Conservation (phyloP, 2,329 filamentous ascomycete species). For the Fusarium citri region DNA sequence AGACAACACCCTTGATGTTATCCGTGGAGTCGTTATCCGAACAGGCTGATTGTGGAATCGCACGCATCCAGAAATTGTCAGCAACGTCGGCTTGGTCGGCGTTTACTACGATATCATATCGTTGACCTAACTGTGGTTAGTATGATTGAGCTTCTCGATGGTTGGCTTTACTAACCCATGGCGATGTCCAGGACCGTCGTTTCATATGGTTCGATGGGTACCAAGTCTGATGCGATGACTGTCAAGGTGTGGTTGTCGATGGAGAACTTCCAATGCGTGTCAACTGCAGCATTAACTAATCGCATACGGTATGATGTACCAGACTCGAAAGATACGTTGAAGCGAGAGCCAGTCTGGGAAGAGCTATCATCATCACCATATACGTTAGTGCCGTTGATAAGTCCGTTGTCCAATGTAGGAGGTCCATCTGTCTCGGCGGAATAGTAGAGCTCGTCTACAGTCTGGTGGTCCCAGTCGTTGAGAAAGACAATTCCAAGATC, state of each 20-base stretch:
- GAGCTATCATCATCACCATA: conserved; percentile 46
- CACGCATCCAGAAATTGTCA: conserved; percentile 62
- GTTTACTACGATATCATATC: conserved; percentile 60
- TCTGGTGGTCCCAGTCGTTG: conserved; percentile 67
- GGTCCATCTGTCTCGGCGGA: conserved; percentile 43
- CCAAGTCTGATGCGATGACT: conserved; percentile 69
- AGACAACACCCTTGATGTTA: conserved; percentile 63
- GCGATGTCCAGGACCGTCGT: conserved; percentile 51
- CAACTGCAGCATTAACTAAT: conserved; percentile 60
- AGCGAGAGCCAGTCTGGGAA: conserved; percentile 48
- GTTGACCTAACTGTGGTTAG: conserved; percentile 50
- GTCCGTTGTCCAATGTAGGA: conserved; percentile 57
- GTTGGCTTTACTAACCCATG: conserved; percentile 25
- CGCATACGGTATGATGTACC: conserved; percentile 61
- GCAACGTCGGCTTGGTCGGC: conserved; percentile 51
- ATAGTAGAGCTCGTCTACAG: conserved; percentile 54
- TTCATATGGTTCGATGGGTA: conserved; percentile 66
- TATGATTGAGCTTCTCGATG: rapidly evolving
- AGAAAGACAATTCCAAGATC: conserved; percentile 71
- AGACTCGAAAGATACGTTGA: conserved; percentile 53
- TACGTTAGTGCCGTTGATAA: conserved; percentile 59
- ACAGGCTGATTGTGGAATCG: conserved; percentile 57
- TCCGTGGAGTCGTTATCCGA: conserved; percentile 53
- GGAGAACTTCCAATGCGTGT: conserved; percentile 59
- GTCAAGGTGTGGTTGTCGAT: conserved; percentile 68